These are phyloP conservation scores for Coniella vitis DNA, from an alignment of 2,329 filamentous ascomycete species.

Conservation along the genomic window DNA sequence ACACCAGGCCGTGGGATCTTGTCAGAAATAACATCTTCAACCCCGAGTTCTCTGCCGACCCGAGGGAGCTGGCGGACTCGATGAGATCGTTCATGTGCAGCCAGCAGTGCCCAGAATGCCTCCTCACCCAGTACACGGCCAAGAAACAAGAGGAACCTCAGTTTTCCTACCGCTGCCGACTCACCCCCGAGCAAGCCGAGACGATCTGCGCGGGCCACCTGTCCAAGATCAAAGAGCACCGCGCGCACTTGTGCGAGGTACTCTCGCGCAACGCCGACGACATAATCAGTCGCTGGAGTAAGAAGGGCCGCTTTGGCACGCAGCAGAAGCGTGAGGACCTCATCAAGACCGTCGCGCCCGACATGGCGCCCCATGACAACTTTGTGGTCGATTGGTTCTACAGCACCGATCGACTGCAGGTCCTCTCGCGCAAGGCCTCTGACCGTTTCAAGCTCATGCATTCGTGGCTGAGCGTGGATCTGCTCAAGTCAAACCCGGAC, in stretches of 20 bases:
- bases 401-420: neutral
- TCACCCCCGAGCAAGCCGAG: too few species aligned
- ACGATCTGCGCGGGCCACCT: too few species aligned
- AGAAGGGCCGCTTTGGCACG: neutral
- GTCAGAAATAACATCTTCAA: too few species aligned
- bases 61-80: too few species aligned
- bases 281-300: neutral
- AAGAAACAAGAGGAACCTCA: neutral
- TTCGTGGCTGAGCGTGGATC: neutral
- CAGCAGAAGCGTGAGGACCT: conserved; percentile 1
- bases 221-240: too few species aligned
- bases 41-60: too few species aligned
- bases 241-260: too few species aligned
- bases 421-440: neutral
- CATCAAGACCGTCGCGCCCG: neutral
- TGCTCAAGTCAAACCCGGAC: conserved; percentile 1
- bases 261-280: too few species aligned
- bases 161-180: neutral
- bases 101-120: too few species aligned
- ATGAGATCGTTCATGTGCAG: too few species aligned
- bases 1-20: too few species aligned
- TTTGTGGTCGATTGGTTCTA: neutral
- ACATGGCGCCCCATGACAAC: neutral
- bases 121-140: too few species aligned
- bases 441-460: neutral